Evolutionary conservation across 2,329 filamentous ascomycete species (phyloP), one percentile per base, ranked within the genome.

Genomic region (Helicocarpus griseus): DNA sequence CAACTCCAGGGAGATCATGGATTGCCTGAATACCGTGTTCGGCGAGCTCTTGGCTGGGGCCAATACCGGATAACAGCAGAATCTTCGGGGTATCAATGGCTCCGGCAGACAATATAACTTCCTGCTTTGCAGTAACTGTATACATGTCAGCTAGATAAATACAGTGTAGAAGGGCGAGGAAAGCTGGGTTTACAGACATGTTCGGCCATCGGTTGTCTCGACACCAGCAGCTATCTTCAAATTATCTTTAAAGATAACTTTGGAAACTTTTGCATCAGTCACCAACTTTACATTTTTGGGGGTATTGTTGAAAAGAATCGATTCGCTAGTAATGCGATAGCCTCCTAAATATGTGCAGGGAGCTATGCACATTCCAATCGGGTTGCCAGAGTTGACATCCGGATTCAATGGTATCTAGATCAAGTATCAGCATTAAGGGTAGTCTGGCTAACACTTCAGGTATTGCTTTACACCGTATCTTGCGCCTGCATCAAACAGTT

Each of bases 101-200:
- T 58, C 86, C 86, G 19, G 83, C 85, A 63, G 77, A 82, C 57
- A 89, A 77, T 58, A 89, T 81, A 38, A 82, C 87, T 72, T 91
- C 87, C 56, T 73, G 75, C 59, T 79, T 82, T 29, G 84, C 77
- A 52, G 70, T 68, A n/a, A 80, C 66, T 4, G 68, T 57, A 17
- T 5, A 28, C n/a, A 14, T 33, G 3, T 24, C 7, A 9, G 9
- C 8, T 17, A 47, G 31, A 21, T n/a, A 8, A 14, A 17, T 2
- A 17, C 2, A n/a, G n/a, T n/a, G 5, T 24, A 28, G 8, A 22
- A 29, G 17, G 11, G 31, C 9, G 17, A 24, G 6, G 6, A 22
- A 26, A 11, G 28, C 7, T 3, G 19, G 19, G 2, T 26, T 14
- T 4, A 44, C 49, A n/a, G 8, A 51, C 49, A 46, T 43, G 57